Percentiles rank a stretch among this genome's conserved stretches.
Evolutionary conservation across 2,329 filamentous ascomycete genomes (phyloP).

Genomic region (Exophiala alcalophila): DNA sequence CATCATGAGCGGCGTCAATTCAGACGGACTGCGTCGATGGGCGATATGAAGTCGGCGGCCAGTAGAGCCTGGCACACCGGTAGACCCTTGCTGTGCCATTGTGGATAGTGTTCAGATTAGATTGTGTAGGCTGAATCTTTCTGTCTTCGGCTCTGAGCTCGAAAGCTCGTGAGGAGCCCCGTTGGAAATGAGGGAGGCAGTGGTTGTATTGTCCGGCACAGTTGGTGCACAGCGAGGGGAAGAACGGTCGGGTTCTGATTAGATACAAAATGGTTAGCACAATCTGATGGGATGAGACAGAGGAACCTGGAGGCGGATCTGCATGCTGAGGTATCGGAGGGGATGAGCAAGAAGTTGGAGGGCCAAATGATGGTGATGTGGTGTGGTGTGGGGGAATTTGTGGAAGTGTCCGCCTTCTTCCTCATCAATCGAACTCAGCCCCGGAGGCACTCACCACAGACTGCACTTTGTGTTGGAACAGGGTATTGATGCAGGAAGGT

Average conservation of each 20-base stretch:
- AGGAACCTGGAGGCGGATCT: background rate
- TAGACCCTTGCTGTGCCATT: slow-evolving; percentile 66
- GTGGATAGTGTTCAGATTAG: slow-evolving; percentile 10
- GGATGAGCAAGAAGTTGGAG: too few species aligned
- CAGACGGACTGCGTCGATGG: slow-evolving; percentile 92
- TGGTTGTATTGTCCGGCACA: background rate
- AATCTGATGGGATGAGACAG: background rate
- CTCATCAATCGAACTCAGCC: too few species aligned
- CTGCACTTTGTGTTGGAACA: background rate
- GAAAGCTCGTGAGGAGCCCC: slow-evolving; percentile 1
- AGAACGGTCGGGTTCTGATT: too few species aligned
- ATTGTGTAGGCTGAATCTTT: slow-evolving; percentile 14
- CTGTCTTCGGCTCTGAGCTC: slow-evolving; percentile 1
- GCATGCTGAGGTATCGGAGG: too few species aligned
- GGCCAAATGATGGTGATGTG: too few species aligned
- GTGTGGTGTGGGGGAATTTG: too few species aligned
- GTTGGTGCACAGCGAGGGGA: slow-evolving; percentile 39
- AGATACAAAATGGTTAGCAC: background rate
- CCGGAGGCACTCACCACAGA: too few species aligned
- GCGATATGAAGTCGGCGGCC: slow-evolving; percentile 95
- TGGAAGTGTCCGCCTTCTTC: too few species aligned
- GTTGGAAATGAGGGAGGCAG: slow-evolving; percentile 1
- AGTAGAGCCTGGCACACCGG: slow-evolving; percentile 62
- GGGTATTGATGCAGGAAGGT: slow-evolving; percentile 8
- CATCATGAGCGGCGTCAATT: slow-evolving; percentile 97